phyloP scores from a whole-genome alignment of 768 basidiomycete species.

The Suillus plorans region DNA sequence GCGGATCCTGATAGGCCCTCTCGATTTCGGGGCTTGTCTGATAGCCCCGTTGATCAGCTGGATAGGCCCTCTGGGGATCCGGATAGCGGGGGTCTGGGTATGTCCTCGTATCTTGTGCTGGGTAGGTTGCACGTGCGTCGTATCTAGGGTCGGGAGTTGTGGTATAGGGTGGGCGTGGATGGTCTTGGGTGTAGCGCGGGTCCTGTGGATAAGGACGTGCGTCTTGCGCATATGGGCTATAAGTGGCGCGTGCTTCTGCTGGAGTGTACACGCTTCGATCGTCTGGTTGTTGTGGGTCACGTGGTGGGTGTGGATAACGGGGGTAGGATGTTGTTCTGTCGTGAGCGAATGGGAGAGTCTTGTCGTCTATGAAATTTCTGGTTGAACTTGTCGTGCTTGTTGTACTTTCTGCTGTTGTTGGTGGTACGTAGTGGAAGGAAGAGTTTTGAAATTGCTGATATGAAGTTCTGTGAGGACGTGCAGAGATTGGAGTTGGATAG shows the following conservation, averaged over 20 bases:
- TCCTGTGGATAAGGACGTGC: not conserved
- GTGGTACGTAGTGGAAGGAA: slow-evolving; percentile 20
- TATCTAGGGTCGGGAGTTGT: slow-evolving; percentile 10
- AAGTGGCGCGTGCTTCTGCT: slow-evolving; percentile 2
- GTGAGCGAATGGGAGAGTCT: slow-evolving; percentile 15
- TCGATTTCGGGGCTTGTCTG: not conserved
- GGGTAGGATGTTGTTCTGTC: slow-evolving; percentile 9
- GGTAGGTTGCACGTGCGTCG: slow-evolving; percentile 2
- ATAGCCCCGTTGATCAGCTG: not conserved
- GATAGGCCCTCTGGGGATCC: not conserved
- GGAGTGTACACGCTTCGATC: slow-evolving; percentile 5
- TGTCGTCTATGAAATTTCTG: slow-evolving; percentile 13
- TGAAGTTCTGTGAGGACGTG: slow-evolving; percentile 11
- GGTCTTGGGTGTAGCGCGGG: not conserved
- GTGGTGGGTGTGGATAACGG: not conserved
- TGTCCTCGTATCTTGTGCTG: not conserved
- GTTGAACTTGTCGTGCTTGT: slow-evolving; percentile 20
- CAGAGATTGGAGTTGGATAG: slow-evolving; percentile 9
- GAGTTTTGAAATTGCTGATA: slow-evolving; percentile 10
- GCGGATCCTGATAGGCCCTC: not conserved
- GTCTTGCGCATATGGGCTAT: not conserved
- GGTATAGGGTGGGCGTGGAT: slow-evolving; percentile 2
- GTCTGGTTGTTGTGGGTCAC: slow-evolving; percentile 2
- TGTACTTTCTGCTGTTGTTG: slow-evolving; percentile 21
- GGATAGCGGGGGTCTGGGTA: slow-evolving; percentile 1